Base-by-base conservation (phyloP, 257 asterid species). In the Capsicum pubescens region DNA sequence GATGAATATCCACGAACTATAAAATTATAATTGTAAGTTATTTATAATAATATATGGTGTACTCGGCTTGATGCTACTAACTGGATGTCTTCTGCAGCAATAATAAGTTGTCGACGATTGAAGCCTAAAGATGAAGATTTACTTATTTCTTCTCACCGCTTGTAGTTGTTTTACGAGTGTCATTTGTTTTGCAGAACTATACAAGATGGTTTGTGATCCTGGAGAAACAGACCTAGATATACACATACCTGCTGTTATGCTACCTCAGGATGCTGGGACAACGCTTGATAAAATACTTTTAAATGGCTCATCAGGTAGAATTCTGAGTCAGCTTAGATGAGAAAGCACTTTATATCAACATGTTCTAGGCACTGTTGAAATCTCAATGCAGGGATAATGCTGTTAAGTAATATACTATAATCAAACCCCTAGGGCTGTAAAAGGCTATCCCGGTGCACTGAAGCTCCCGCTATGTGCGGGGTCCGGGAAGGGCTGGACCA, bases 121-220 rank as follows among this genome's bases (percentile, higher is more conserved):
- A 76, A 76, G 81, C 8, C 81, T 76, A 76, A 52, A 14, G 81
- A 76, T 8, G 14, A 13, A 8, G 26, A 13, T 3, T 3, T 52
- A 52, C 46, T 14, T 52, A 15, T 8, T 76, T 52, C 63, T 76
- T 76, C 26, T 52, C 26, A 13, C 63, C 3, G 2, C 63, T 26
- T 54, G 64, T 26, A 54, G 50, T 76, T 52, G 26, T 76, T 52
- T 76, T 76, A 76, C 64, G 64, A n/a, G 21, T 82, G 64, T 4
- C 69, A 82, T 82, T 90, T 85, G 26, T 60, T 50, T 48, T 89
- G 85, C 94, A 95, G 99, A 94, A 88, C 99, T 95, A 46, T 95
- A 92, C 94, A 95, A 95, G 93, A 95, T 95, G 99, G 97, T 94
- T 76, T 95, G 99, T 87, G 97, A 94, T 85, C 92, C 95, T 35